Evolutionary conservation across 495 filamentous ascomycete species (phyloP).

Genomic region (Aspergillus mulundensis): DNA sequence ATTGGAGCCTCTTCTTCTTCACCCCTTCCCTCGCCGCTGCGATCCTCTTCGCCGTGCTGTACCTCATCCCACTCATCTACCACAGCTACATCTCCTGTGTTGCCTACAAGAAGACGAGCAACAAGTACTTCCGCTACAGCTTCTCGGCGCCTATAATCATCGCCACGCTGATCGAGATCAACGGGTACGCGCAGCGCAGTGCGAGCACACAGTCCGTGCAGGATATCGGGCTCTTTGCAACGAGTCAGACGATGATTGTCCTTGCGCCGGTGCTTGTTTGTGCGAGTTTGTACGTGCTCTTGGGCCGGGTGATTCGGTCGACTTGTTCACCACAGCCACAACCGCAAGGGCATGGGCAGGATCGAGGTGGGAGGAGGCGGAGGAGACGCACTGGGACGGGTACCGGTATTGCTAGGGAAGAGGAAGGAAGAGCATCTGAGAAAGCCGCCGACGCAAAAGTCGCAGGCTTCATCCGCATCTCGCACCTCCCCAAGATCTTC

Average conservation of each 20-base stretch:
- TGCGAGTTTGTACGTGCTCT: constrained; percentile 31
- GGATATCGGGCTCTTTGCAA: constrained; percentile 23
- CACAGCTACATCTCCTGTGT: neutral
- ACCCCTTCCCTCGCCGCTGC: constrained; percentile 3
- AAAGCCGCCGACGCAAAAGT: constrained; percentile 2
- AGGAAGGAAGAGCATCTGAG: neutral
- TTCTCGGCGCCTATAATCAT: constrained; percentile 22
- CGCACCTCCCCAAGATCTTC: constrained; percentile 28
- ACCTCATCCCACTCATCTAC: constrained; percentile 1
- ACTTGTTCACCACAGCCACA: no score
- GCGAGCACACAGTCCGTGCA: constrained; percentile 11
- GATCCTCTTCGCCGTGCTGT: neutral
- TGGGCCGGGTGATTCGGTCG: constrained; percentile 22
- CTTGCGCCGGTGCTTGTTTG: constrained; percentile 31
- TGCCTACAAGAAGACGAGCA: neutral
- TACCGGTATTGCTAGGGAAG: neutral
- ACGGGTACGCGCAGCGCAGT: constrained; percentile 19
- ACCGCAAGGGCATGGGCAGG: neutral
- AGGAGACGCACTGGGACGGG: neutral
- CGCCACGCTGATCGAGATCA: constrained; percentile 19
- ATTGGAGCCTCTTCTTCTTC: constrained; percentile 12
- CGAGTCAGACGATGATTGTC: constrained; percentile 27
- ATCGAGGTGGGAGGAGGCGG: neutral
- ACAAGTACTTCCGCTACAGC: constrained; percentile 6
- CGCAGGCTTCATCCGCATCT: constrained; percentile 16